Conservation (phyloP, 176 grass and related monocot species). For the Puccinellia tenuiflora region DNA sequence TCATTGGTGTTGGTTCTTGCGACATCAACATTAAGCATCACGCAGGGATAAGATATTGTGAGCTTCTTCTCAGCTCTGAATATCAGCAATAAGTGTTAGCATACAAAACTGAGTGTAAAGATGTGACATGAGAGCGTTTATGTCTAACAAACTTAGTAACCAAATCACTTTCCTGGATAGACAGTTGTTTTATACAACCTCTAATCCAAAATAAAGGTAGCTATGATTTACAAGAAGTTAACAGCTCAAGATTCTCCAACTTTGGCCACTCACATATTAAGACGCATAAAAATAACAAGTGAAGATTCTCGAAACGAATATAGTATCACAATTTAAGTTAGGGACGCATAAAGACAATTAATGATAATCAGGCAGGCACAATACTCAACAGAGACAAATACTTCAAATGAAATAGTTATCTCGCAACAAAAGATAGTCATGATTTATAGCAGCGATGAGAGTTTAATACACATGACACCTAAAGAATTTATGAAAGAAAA, state of each 20-base stretch:
- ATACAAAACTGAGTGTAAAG: slow-evolving; percentile 11
- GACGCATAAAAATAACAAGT: slow-evolving; percentile 7
- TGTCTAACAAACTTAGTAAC: not conserved
- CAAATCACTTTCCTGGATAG: not conserved
- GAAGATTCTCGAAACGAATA: not conserved
- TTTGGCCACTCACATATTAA: not conserved
- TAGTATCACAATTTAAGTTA: not conserved
- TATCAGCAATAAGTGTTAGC: slow-evolving; percentile 32
- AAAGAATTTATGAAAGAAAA: slow-evolving; percentile 2
- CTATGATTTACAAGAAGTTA: not conserved
- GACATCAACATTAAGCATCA: slow-evolving; percentile 97
- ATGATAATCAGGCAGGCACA: slow-evolving; percentile 1
- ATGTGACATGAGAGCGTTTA: slow-evolving; percentile 4
- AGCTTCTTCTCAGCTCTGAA: slow-evolving; percentile 82
- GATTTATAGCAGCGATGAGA: not conserved
- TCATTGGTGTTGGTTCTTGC: slow-evolving; percentile 95
- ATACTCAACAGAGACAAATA: not conserved
- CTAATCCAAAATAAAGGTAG: slow-evolving; percentile 12
- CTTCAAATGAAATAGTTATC: slow-evolving; percentile 10
- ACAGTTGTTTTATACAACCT: not conserved
- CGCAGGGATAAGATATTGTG: slow-evolving; percentile 91
- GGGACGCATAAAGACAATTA: not conserved
- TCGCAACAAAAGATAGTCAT: not conserved
- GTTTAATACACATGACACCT: not conserved
- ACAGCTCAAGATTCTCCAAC: not conserved